Evolutionary conservation across 108 stramenopile genomes (phyloP), one percentile per base, ranked within the genome.

Genomic region (Asterionellopsis glacialis): DNA sequence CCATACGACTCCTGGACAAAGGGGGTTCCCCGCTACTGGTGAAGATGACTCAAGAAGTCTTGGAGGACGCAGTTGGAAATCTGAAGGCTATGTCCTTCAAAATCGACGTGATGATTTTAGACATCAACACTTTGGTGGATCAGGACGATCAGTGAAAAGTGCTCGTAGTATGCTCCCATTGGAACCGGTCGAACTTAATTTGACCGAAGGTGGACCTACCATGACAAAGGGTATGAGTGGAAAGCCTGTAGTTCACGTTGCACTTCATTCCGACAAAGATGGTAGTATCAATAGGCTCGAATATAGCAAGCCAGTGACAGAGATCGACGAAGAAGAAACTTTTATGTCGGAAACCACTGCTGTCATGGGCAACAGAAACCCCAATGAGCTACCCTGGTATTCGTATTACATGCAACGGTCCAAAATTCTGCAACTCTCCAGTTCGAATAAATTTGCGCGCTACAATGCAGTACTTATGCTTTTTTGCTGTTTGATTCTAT

Each of bases 221-320:
- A 54, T 54, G 52, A 54, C 52, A 15, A 1, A 26, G 4, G 52
- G 52, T 54, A 54, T 54, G 52, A 54, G 52, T 54, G 52, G 52
- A n/a, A n/a, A 22, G 4, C 25, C 52, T 23, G 52, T 54, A 4
- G 52, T 54, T 11, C 52, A 54, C 11, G 52, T 54, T 22, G 21
- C 52, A 24, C n/a, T 54, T n/a, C 15, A 24, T 15, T 54, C 25
- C 5, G 25, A 15, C 22, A 22, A 6, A 15, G 52, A 54, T 27
- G 52, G 52, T n/a, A 22, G 19, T 4, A 54, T 54, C 52, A 24
- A 25, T 15, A 1, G 25, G 15, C 22, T 54, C 2, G 52, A 54
- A n/a, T 54, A 54, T 9, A 54, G 19, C 22, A 4, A 15, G 52
- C 52, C 52, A 10, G 24, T 54, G 15, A 22, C 2, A 5, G 52